Base-by-base conservation (phyloP, 2,329 filamentous ascomycete species). In the Tolypocladium cylindrosporum region DNA sequence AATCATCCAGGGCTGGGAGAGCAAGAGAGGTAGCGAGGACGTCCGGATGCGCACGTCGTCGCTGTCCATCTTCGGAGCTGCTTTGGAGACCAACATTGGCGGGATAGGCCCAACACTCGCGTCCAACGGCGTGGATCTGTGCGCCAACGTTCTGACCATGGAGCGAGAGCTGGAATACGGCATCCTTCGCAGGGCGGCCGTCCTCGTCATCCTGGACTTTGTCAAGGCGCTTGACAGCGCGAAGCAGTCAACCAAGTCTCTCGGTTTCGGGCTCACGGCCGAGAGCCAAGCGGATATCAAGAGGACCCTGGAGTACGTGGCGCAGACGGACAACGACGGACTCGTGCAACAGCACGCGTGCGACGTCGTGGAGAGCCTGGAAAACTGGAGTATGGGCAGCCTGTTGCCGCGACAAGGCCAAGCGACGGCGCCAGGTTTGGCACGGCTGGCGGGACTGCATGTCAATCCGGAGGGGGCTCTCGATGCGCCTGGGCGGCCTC, bases 31-130 rank as follows among this genome's bases (percentile, higher is more conserved):
- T 0, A 79, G 79, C 59, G 88, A 91, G 68, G 88, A 91, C 65
- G 75, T 90, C 14, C 79, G 88, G 4, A 80, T 91, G 63, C 82
- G 88, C 1, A 75, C 86, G 16, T 90, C 87, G 27, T 85, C 87
- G 4, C 69, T 91, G 8, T 87, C 86, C 5, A 79, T 91, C 53
- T 75, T 91, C 50, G 80, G 81, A 0, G 72, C 73, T 1, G 77
- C 78, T 0, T 69, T 90, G 34, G 86, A 90, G 67, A 81, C 77
- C 1, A 86, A 85, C 62, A 72, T 86, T 4, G 71, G 73, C 1
- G 84, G 83, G 0, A 69, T 87, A 34, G 80, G 82, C 1, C 68
- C 82, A 0, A 68, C 72, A 8, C 64, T 84, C 19, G 76, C 83
- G 14, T 79, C 81, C 11, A 76, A 77, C 2, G 79, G 80, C 1